These are phyloP conservation scores for Spirogloea muscicola DNA, from an alignment of 139 green algal genomes.

Conservation along the genomic window DNA sequence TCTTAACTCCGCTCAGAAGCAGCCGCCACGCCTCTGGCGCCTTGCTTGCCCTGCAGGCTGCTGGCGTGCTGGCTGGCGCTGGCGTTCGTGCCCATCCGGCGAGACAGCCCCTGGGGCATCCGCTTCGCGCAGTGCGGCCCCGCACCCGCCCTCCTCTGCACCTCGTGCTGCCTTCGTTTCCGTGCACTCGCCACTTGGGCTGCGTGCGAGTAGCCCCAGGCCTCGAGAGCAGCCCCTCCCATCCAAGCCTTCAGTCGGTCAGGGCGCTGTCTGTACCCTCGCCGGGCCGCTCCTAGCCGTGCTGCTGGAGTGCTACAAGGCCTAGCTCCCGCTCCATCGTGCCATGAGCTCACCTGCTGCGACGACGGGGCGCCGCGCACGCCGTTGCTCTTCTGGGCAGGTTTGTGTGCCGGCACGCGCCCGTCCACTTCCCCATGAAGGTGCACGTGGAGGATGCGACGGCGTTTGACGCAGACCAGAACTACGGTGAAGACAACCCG, in stretches of 20 bases:
- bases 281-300: too few relatives aligned
- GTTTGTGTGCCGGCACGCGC: neutral
- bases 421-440: neutral
- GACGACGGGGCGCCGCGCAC: neutral
- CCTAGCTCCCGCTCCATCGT: neutral
- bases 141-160: neutral
- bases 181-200: neutral
- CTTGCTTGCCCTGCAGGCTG: neutral
- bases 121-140: neutral
- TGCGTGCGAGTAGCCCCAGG: too few relatives aligned
- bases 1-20: neutral
- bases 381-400: neutral
- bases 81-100: neutral
- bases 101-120: neutral
- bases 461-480: neutral
- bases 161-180: neutral
- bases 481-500: conserved; percentile 7
- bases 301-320: neutral
- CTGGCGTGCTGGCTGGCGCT: neutral
- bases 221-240: too few relatives aligned
- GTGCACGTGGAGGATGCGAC: neutral
- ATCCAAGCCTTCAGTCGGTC: too few relatives aligned
- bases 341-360: neutral
- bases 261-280: too few relatives aligned
- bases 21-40: neutral